Conservation (phyloP, 2,329 filamentous ascomycete genomes). For the Epichloe aotearoae region DNA sequence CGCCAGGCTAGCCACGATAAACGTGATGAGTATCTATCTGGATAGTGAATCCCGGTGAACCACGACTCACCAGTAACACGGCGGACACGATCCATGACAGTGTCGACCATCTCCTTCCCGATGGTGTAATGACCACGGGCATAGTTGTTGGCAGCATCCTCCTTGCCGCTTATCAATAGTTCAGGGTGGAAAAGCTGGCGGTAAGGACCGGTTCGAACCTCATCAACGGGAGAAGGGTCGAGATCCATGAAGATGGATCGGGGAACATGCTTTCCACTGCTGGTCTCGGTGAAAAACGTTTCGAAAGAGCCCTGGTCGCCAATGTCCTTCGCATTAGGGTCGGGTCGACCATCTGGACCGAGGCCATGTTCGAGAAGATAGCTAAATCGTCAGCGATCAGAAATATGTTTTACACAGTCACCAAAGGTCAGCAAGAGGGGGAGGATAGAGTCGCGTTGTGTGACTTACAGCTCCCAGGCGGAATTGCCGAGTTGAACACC, state of each 20-base stretch:
- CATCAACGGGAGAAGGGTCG: constrained; percentile 60
- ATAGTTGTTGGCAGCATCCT: constrained; percentile 68
- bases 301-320: constrained; percentile 53
- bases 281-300: constrained; percentile 64
- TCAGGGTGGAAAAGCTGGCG: constrained; percentile 61
- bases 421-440: background rate
- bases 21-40: background rate
- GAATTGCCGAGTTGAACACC: constrained; percentile 63
- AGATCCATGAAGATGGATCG: constrained; percentile 61
- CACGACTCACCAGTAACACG: constrained; percentile 48
- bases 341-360: constrained; percentile 48
- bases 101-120: constrained; percentile 63
- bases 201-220: constrained; percentile 57
- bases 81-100: constrained; percentile 55
- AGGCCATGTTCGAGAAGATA: constrained; percentile 64
- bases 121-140: constrained; percentile 65
- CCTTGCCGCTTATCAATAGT: constrained; percentile 60
- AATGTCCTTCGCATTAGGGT: constrained; percentile 46
- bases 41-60: background rate
- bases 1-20: background rate
- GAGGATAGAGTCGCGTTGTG: constrained; percentile 12
- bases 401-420: constrained; percentile 1
- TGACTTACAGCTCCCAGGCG: constrained; percentile 60
- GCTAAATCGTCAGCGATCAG: constrained; percentile 27
- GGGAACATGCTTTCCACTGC: constrained; percentile 55